These are phyloP conservation scores for Gynostemma pentaphyllum DNA, from an alignment of 306 rosid genomes.

Conservation along the genomic window DNA sequence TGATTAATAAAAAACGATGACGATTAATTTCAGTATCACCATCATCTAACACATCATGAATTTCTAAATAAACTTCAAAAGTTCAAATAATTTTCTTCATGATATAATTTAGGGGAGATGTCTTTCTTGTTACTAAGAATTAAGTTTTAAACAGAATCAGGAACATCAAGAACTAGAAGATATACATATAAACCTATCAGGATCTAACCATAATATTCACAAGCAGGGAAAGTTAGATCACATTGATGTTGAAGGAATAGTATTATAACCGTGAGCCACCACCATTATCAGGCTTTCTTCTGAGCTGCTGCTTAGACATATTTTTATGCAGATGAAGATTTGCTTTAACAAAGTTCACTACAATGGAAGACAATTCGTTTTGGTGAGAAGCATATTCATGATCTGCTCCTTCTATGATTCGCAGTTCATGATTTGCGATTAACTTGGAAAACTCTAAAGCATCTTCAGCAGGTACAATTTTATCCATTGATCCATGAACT, in stretches of 20 bases:
- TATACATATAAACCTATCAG: not conserved
- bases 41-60: not conserved
- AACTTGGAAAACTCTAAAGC: conserved; percentile 54
- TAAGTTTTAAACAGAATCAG: too few relatives aligned
- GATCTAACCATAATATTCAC: not conserved
- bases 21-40: not conserved
- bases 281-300: conserved; percentile 17
- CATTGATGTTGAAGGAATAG: not conserved
- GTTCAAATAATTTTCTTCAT: too few relatives aligned
- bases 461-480: conserved; percentile 58
- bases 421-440: conserved; percentile 51
- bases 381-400: conserved; percentile 59
- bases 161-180: not conserved
- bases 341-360: conserved; percentile 44
- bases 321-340: conserved; percentile 17
- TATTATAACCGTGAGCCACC: conserved; percentile 38
- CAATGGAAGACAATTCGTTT: conserved; percentile 44
- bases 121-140: too few relatives aligned
- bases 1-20: too few relatives aligned
- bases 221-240: not conserved
- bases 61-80: too few relatives aligned
- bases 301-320: conserved; percentile 14
- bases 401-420: conserved; percentile 70
- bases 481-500: conserved; percentile 79
- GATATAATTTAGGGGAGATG: too few relatives aligned